These are phyloP conservation scores for Teratosphaeria nubilosa DNA, from an alignment of 2,329 filamentous ascomycete genomes.

Conservation along the genomic window DNA sequence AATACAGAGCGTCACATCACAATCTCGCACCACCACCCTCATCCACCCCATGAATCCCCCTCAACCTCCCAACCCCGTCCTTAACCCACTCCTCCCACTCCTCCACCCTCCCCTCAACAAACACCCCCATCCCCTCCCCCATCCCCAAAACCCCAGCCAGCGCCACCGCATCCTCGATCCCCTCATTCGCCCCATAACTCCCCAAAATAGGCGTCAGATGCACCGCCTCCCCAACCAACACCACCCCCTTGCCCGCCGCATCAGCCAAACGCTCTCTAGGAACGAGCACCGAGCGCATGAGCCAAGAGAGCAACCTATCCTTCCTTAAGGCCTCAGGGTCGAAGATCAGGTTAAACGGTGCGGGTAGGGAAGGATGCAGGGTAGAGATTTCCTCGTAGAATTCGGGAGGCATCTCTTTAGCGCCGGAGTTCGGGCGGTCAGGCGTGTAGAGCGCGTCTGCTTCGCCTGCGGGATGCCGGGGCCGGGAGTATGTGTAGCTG, in stretches of 20 bases:
- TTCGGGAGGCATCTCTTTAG: conserved; percentile 25
- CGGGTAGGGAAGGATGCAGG: conserved; percentile 15
- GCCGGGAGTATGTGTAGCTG: conserved; percentile 32
- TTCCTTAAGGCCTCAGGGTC: conserved; percentile 19
- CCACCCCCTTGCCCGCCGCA: conserved; percentile 17
- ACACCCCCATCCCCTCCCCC: neutral
- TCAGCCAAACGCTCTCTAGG: conserved; percentile 13
- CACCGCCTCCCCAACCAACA: conserved; percentile 31
- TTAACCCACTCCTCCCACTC: neutral
- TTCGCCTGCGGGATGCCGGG: conserved; percentile 10
- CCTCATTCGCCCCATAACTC: conserved; percentile 29
- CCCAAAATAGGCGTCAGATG: conserved; percentile 33
- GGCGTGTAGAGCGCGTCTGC: conserved; percentile 28
- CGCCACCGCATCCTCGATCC: conserved; percentile 29
- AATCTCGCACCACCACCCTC: neutral
- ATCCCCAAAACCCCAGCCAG: conserved; percentile 14
- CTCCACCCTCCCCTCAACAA: neutral
- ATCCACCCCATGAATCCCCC: neutral
- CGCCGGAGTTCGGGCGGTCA: conserved; percentile 20
- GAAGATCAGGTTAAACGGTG: conserved; percentile 26
- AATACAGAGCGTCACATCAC: no score
- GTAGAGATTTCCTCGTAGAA: conserved; percentile 26
- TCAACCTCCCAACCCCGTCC: neutral
- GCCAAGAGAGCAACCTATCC: conserved; percentile 31
- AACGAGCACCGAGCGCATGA: conserved; percentile 29